Evolutionary conservation across 2,329 filamentous ascomycete genomes (phyloP).

Genomic region (Biscogniauxia mediterranea): DNA sequence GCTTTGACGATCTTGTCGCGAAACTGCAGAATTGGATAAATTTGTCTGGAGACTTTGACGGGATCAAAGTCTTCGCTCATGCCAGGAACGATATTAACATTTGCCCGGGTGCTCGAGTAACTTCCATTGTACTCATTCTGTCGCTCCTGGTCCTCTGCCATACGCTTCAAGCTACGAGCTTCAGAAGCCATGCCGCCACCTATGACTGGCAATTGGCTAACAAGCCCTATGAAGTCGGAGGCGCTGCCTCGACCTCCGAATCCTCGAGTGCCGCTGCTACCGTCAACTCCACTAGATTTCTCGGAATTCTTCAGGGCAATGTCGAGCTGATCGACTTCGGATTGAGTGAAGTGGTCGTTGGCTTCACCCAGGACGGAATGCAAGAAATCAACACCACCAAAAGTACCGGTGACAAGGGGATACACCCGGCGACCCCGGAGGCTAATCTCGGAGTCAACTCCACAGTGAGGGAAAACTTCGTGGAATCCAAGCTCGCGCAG

Average conservation of each 20-base stretch:
- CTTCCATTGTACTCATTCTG: slow-evolving; percentile 29
- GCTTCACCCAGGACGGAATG: slow-evolving; percentile 77
- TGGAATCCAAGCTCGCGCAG: slow-evolving; percentile 69
- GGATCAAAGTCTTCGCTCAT: slow-evolving; percentile 77
- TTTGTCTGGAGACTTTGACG: slow-evolving; percentile 72
- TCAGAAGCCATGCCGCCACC: slow-evolving; percentile 65
- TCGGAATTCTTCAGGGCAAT: slow-evolving; percentile 69
- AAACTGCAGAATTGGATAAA: slow-evolving; percentile 93
- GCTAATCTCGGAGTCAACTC: slow-evolving; percentile 63
- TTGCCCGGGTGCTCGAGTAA: slow-evolving; percentile 40
- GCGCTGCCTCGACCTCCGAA: slow-evolving; percentile 31
- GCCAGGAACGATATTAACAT: slow-evolving; percentile 64
- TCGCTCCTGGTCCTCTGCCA: slow-evolving; percentile 60
- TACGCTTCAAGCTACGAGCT: slow-evolving; percentile 62
- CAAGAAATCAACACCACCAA: slow-evolving; percentile 81
- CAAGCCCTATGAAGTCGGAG: slow-evolving; percentile 66
- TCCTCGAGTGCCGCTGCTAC: slow-evolving; percentile 38
- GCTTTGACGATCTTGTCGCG: slow-evolving; percentile 89
- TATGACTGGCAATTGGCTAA: slow-evolving; percentile 72
- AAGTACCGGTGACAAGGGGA: slow-evolving; percentile 72
- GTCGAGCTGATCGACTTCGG: slow-evolving; percentile 79
- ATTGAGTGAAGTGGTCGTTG: slow-evolving; percentile 81
- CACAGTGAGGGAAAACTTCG: slow-evolving; percentile 73
- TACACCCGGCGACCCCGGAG: slow-evolving; percentile 66
- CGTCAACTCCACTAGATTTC: slow-evolving; percentile 40